Conservation (phyloP, 1,139 yeast genomes). For the Hemisphaericaspora lyxosophila region DNA sequence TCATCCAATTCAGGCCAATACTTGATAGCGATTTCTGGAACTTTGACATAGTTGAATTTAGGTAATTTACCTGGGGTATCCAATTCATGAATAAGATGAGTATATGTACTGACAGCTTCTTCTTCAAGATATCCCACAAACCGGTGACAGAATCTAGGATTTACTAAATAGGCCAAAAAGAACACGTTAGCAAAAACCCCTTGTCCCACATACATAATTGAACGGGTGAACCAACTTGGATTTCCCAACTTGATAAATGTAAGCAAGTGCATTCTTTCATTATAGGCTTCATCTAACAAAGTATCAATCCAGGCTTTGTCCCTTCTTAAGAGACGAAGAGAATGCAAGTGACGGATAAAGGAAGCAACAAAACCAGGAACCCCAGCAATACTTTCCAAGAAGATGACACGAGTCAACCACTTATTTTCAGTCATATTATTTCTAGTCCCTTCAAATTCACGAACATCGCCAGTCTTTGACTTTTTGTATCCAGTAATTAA, state of each 20-base stretch:
- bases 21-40: slow-evolving; percentile 60
- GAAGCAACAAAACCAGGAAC: slow-evolving; percentile 81
- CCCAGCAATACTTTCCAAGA: slow-evolving; percentile 74
- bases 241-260: slow-evolving; percentile 66
- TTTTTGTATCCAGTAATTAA: slow-evolving; percentile 65
- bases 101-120: slow-evolving; percentile 73
- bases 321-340: slow-evolving; percentile 57
- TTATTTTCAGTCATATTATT: slow-evolving; percentile 60
- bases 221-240: slow-evolving; percentile 61
- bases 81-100: slow-evolving; percentile 58
- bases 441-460: slow-evolving; percentile 44
- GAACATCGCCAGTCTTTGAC: slow-evolving; percentile 34
- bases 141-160: slow-evolving; percentile 69
- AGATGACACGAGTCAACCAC: slow-evolving; percentile 69
- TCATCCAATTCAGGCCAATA: slow-evolving; percentile 59
- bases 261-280: slow-evolving; percentile 74
- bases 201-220: slow-evolving; percentile 62
- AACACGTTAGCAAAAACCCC: slow-evolving; percentile 70
- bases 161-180: slow-evolving; percentile 57
- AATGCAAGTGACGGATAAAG: slow-evolving; percentile 63
- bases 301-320: slow-evolving; percentile 81
- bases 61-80: slow-evolving; percentile 52
- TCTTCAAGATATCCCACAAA: slow-evolving; percentile 81
- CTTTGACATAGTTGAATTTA: slow-evolving; percentile 40
- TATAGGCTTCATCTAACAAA: slow-evolving; percentile 72